These are phyloP conservation scores for Zizania palustris DNA, from an alignment of 202 grass and related monocot species.

Conservation along the genomic window DNA sequence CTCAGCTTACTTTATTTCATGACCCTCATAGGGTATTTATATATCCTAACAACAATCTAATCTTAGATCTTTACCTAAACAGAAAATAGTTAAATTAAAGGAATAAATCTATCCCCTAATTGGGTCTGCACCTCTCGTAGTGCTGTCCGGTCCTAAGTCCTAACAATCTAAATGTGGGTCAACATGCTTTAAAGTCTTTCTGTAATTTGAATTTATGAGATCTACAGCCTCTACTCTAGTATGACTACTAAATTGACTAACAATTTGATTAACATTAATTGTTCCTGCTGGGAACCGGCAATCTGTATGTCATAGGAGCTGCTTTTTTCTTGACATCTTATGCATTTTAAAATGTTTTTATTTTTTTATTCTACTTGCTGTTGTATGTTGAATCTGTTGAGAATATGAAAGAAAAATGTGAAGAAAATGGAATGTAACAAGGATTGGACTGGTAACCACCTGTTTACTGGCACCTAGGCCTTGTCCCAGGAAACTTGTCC, in stretches of 20 bases:
- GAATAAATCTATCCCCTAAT: too few relatives aligned
- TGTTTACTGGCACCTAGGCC: not conserved
- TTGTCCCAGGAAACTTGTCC: not conserved
- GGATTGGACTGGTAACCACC: conserved; percentile 9
- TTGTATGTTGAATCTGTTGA: not conserved
- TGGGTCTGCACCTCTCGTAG: too few relatives aligned
- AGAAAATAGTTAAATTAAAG: too few relatives aligned
- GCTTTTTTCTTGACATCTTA: not conserved
- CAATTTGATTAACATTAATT: conserved; percentile 22
- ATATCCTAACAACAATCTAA: too few relatives aligned
- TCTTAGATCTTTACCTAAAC: too few relatives aligned
- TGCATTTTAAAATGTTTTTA: not conserved
- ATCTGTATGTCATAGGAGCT: not conserved
- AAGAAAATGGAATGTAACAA: not conserved
- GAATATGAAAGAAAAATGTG: not conserved
- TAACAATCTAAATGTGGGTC: not conserved
- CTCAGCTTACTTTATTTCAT: too few relatives aligned
- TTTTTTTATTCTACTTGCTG: not conserved
- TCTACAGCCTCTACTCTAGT: conserved; percentile 21
- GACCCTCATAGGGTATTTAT: too few relatives aligned
- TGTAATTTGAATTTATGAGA: not conserved
- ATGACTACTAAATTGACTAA: conserved; percentile 31
- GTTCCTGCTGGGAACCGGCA: not conserved
- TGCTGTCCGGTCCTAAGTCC: too few relatives aligned
- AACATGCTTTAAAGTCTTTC: conserved; percentile 16